Conservation (phyloP, 495 filamentous ascomycete species). For the Peziza echinospora region DNA sequence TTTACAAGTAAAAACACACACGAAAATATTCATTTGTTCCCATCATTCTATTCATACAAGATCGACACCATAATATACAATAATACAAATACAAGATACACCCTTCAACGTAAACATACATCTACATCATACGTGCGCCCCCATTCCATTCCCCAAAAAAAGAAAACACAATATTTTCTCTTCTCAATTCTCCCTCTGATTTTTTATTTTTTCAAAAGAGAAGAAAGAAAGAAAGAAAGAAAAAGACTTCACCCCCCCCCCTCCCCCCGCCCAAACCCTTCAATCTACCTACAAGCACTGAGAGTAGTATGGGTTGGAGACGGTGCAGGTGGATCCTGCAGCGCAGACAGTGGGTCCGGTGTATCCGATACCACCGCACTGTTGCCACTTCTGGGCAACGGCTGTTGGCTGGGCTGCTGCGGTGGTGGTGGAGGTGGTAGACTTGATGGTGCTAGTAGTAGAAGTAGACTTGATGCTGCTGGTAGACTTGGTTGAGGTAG, state of each 20-base stretch:
- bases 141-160: too few species aligned
- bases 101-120: too few species aligned
- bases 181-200: too few species aligned
- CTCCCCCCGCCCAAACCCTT: background rate
- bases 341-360: slow-evolving; percentile 4
- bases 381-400: background rate
- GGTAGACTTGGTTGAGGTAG: background rate
- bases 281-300: slow-evolving; percentile 6
- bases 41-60: too few species aligned
- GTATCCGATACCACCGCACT: slow-evolving; percentile 3
- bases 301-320: slow-evolving; percentile 5
- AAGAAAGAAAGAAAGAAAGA: too few species aligned
- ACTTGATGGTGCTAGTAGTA: background rate
- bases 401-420: slow-evolving; percentile 1
- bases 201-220: too few species aligned
- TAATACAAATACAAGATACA: too few species aligned
- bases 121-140: too few species aligned
- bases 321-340: slow-evolving; percentile 5
- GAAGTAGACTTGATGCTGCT: background rate
- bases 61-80: too few species aligned
- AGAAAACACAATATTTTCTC: too few species aligned
- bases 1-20: too few species aligned
- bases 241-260: background rate
- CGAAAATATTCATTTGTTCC: too few species aligned
- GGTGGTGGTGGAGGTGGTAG: background rate